Evolutionary conservation across 2,329 filamentous ascomycete species (phyloP).

Genomic region (Byssothecium circinans): DNA sequence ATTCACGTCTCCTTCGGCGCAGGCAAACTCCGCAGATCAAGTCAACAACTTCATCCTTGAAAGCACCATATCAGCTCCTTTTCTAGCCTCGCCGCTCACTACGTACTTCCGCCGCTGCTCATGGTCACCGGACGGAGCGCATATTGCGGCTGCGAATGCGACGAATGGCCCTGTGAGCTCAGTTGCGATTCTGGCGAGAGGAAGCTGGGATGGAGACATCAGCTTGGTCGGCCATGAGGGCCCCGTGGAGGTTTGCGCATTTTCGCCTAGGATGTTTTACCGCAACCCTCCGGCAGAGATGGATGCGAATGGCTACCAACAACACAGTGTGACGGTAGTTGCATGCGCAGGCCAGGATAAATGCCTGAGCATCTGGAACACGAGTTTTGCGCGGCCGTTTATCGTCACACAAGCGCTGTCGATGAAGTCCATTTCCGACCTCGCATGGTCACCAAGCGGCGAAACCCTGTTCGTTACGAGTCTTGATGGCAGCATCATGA

Average conservation of each 20-base stretch:
- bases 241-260: conserved; percentile 94
- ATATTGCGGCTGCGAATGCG: conserved; percentile 95
- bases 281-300: conserved; percentile 58
- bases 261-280: conserved; percentile 88
- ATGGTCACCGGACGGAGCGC: conserved; percentile 96
- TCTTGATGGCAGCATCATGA: conserved; percentile 84
- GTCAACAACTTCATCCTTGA: conserved; percentile 96
- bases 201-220: conserved; percentile 93
- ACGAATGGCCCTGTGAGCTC: conserved; percentile 97
- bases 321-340: conserved; percentile 79
- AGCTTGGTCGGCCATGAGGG: conserved; percentile 97
- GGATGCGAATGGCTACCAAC: conserved; percentile 19
- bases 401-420: conserved; percentile 88
- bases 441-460: conserved; percentile 92
- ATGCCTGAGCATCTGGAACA: conserved; percentile 96
- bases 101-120: conserved; percentile 97
- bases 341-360: conserved; percentile 97
- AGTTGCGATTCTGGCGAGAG: conserved; percentile 91
- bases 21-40: conserved; percentile 92
- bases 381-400: conserved; percentile 86
- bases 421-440: conserved; percentile 88
- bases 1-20: conserved; percentile 83
- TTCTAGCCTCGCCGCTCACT: conserved; percentile 87
- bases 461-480: conserved; percentile 83
- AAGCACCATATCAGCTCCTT: conserved; percentile 84